Base-by-base conservation (phyloP, 441 rosid species). In the Gossypium davidsonii region DNA sequence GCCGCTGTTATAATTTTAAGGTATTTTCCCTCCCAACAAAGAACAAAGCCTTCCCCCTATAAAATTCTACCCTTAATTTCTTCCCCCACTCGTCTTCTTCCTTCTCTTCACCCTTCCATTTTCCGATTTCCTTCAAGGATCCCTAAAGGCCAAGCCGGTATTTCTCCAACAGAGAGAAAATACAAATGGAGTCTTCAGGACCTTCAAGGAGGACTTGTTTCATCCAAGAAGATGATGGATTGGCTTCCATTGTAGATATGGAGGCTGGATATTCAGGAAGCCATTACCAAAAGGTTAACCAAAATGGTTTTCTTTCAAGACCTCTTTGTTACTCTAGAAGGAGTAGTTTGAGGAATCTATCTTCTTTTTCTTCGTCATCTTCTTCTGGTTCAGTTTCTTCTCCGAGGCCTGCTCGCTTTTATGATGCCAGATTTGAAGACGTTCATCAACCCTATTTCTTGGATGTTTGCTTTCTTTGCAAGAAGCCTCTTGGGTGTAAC, bases 201-300 rank as follows among this genome's bases (percentile, higher is more conserved):
- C 51, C 73, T 14, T 3, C 76, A 34, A 83, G 76, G 62, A 81
- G 84, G 61, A 74, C 83, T 75, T 87, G 86, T 77, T 85, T 87
- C 61, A 37, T 73, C 0, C 86, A 79, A 31, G 88, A 83, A 46
- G 89, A 89, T 60, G 82, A 84, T 72, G 91, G 91, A 12, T 67
- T 89, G 79, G 91, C 87, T 60, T 87, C 90, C 23, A 62, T 85
- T 17, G 88, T 85, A 7, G 91, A 76, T 25, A 63, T 74, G 78
- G 88, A 87, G 73, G 85, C 85, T 73, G 89, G 89, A 67, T 79
- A 80, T 71, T 86, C 85, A 0, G 85, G 82, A 49, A 68, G 74
- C 66, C 7, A 55, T 37, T 68, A 64, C 6, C 70, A 51, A 3
- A 31, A 23, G 20, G 62, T 46, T 44, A 55, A 74, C 28, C 65